A percentile compares a stretch with the other conserved stretches of the same genome.
These are phyloP conservation scores for Lophiotrema nucula DNA, from an alignment of 495 filamentous ascomycete species.

Conservation along the genomic window DNA sequence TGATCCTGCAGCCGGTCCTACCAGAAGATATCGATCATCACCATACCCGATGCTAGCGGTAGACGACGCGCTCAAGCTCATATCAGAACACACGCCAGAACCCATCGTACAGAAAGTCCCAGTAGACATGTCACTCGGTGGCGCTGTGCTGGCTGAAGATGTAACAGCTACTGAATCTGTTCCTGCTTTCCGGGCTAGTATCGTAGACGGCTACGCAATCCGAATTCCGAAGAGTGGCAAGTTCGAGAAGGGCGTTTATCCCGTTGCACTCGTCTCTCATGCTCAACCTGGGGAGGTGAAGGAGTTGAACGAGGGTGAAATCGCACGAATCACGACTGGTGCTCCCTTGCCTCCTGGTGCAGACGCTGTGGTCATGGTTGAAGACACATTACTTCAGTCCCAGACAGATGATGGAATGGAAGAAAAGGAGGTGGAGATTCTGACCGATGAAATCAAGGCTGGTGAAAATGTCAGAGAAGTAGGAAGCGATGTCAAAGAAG, in stretches of 20 bases:
- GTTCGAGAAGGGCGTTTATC: slow-evolving; percentile 68
- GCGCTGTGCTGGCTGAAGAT: slow-evolving; percentile 77
- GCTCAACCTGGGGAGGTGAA: slow-evolving; percentile 64
- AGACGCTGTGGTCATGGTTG: slow-evolving; percentile 94
- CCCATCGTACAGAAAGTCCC: slow-evolving; percentile 54
- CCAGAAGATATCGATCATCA: slow-evolving; percentile 72
- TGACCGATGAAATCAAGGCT: slow-evolving; percentile 67
- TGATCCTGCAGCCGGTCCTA: slow-evolving; percentile 76
- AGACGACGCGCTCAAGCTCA: slow-evolving; percentile 70
- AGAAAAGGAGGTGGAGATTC: slow-evolving; percentile 82
- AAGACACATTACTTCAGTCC: slow-evolving; percentile 76
- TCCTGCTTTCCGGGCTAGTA: slow-evolving; percentile 90
- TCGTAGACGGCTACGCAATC: slow-evolving; percentile 90
- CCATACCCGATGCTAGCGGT: slow-evolving; percentile 93
- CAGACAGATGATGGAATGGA: slow-evolving; percentile 77
- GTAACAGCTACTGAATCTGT: slow-evolving; percentile 77
- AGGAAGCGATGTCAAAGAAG: slow-evolving; percentile 77
- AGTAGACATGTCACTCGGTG: slow-evolving; percentile 64
- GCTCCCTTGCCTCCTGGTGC: slow-evolving; percentile 87
- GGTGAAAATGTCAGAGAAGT: slow-evolving; percentile 90
- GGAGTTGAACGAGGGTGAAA: slow-evolving; percentile 66
- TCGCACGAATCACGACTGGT: slow-evolving; percentile 90
- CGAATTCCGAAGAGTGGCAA: slow-evolving; percentile 26
- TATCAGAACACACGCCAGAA: slow-evolving; percentile 65
- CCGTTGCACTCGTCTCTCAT: slow-evolving; percentile 83